A percentile compares a stretch with the other conserved stretches of the same genome.
Evolutionary conservation across 139 green algal species (phyloP).

Genomic region (Micractinium conductrix): DNA sequence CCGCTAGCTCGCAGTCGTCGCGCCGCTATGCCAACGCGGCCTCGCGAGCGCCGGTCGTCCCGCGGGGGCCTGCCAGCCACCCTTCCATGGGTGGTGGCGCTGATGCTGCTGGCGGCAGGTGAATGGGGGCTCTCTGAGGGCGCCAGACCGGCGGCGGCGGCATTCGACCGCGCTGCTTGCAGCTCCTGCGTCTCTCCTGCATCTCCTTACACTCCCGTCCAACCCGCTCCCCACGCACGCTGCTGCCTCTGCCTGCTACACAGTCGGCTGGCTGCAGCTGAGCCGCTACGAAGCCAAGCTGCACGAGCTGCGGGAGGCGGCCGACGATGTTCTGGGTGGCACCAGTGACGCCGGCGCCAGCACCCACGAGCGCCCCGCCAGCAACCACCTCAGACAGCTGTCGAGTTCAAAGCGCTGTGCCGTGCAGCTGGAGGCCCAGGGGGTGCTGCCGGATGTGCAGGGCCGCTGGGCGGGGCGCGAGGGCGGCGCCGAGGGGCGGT

Average conservation of each 20-base stretch:
- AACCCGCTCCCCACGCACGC: not conserved
- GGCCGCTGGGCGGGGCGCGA: not conserved
- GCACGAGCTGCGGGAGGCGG: not conserved
- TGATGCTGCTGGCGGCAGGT: not conserved
- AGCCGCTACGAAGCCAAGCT: not conserved
- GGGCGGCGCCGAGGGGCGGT: not conserved
- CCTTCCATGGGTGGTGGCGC: not conserved
- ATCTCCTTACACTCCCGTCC: not conserved
- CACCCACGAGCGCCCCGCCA: too few relatives aligned
- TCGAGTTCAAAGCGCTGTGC: not conserved
- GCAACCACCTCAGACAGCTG: not conserved
- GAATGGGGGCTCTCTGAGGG: not conserved
- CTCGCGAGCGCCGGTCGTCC: too few relatives aligned
- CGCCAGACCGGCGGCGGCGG: not conserved
- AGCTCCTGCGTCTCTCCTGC: not conserved
- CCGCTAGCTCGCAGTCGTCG: too few relatives aligned
- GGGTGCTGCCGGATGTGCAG: not conserved
- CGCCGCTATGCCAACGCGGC: too few relatives aligned
- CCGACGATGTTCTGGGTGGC: not conserved
- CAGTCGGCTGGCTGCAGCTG: constrained; percentile 17
- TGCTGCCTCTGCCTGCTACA: not conserved
- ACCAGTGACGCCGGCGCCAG: not conserved
- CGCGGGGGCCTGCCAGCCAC: not conserved
- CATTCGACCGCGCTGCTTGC: not conserved
- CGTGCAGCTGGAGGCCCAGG: not conserved